A percentile compares a stretch with the other conserved stretches of the same genome.
Evolutionary conservation across 306 rosid genomes (phyloP).

Genomic region (Castanea crenata): DNA sequence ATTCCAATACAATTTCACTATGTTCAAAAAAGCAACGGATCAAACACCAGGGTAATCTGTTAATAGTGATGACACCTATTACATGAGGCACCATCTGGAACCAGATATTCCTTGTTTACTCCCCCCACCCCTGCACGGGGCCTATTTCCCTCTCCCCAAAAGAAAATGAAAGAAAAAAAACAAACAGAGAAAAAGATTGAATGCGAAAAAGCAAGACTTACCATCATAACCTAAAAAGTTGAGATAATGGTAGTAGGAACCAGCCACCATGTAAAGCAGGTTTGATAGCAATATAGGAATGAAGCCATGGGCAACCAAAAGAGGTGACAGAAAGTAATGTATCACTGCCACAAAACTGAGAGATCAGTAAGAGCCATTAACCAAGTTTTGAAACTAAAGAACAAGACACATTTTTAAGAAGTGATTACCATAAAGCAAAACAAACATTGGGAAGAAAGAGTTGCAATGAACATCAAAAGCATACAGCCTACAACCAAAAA

Average conservation of each 20-base stretch:
- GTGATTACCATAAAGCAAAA: slow-evolving; percentile 77
- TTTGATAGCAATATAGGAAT: slow-evolving; percentile 88
- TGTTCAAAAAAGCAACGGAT: not conserved
- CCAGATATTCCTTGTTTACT: not conserved
- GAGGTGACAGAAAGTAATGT: slow-evolving; percentile 92
- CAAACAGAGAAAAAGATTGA: not conserved
- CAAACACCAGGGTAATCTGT: not conserved
- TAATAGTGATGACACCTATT: not conserved
- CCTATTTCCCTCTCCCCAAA: not conserved
- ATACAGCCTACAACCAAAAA: slow-evolving; percentile 72
- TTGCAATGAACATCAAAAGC: slow-evolving; percentile 99
- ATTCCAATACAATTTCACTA: not conserved
- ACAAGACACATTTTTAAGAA: slow-evolving; percentile 9
- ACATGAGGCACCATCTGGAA: not conserved
- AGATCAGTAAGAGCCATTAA: slow-evolving; percentile 29
- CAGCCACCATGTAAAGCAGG: slow-evolving; percentile 90
- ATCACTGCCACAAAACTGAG: slow-evolving; percentile 70
- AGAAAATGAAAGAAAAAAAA: not conserved
- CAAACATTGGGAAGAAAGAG: slow-evolving; percentile 99
- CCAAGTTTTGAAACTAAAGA: slow-evolving; percentile 5
- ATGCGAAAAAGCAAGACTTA: slow-evolving; percentile 22
- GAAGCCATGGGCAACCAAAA: slow-evolving; percentile 96
- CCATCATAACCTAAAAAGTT: slow-evolving; percentile 99
- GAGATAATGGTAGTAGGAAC: slow-evolving; percentile 95
- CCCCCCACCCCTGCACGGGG: not conserved